Base-by-base conservation (phyloP, 805 yeast species). In the Yarrowia osloensis region DNA sequence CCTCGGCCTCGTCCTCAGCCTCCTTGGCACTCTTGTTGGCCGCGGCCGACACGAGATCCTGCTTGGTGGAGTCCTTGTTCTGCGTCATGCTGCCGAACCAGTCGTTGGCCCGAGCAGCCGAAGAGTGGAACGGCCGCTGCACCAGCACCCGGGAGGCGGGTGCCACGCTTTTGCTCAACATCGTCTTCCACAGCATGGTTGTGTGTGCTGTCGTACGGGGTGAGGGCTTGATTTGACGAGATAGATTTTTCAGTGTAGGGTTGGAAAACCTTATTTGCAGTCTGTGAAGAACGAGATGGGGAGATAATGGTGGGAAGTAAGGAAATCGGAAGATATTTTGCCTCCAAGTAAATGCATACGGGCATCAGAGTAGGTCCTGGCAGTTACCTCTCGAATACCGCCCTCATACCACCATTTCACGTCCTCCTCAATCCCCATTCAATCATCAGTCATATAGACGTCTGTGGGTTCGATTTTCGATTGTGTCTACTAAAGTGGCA, bases 31-130 rank as follows among this genome's bases (percentile, higher is more conserved):
- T 12, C 35, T 55, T 39, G 26, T 19, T 28, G 28, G 19, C 4
- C 5, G 4, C 17, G 12, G 47, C 44, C 9, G 15, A 24, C 9
- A 17, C 47, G n/a, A 37, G 47, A 37, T 55, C 63, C 26, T 55
- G 6, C 19, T 35, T 11, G 21, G 19, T 19, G 50, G 63, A n/a
- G 37, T 40, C 28, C 52, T 61, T 61, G 54, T 61, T 61, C 17
- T 61, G 24, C 12, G 65, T 61, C 65, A 61, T 61, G 42, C 33
- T 21, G 29, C 65, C 65, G n/a, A 61, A 61, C 65, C 65, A 61
- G 65, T 61, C 65, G 42, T 42, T 42, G 50, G 29, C 1, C 7
- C 54, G 54, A 2, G 15, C 54, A 0, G 54, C 65, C 5, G 65
- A 26, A 24, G 40, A 24, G 42, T 31, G 42, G 26, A 61, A 44